phyloP scores from a whole-genome alignment of 179 eudicot genomes.

The Nepenthes alata region DNA sequence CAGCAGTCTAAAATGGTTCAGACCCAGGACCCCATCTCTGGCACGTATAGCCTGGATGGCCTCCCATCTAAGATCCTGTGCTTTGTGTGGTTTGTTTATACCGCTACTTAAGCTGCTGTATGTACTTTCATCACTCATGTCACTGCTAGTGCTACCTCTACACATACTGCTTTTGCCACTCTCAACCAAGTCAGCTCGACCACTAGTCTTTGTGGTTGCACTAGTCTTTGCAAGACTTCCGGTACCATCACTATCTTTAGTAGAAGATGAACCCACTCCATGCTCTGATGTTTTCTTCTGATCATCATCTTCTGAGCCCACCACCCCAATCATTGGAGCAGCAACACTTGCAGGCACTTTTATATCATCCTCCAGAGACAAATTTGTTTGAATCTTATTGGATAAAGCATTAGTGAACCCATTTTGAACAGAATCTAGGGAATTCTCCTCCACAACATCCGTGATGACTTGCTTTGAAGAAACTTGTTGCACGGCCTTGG shows the following conservation, averaged over 20 bases:
- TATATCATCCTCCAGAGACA: slow-evolving; percentile 28
- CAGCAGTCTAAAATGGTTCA: slow-evolving; percentile 69
- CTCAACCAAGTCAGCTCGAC: slow-evolving; percentile 31
- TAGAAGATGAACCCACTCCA: slow-evolving; percentile 3
- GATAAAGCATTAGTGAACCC: slow-evolving; percentile 27
- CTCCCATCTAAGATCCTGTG: slow-evolving; percentile 81
- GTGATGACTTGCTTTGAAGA: slow-evolving; percentile 19
- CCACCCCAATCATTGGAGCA: slow-evolving; percentile 8
- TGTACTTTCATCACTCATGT: slow-evolving; percentile 77
- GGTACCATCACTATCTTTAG: too few relatives aligned
- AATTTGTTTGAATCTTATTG: slow-evolving; percentile 29
- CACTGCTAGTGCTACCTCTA: slow-evolving; percentile 75
- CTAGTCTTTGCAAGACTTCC: too few relatives aligned
- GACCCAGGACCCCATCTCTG: slow-evolving; percentile 60
- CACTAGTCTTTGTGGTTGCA: too few relatives aligned
- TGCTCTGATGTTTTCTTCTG: slow-evolving; percentile 21
- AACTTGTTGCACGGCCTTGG: slow-evolving; percentile 14
- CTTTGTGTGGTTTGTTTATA: slow-evolving; percentile 72
- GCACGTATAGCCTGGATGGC: slow-evolving; percentile 71
- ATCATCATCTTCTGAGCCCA: slow-evolving; percentile 15
- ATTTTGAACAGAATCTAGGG: slow-evolving; percentile 21
- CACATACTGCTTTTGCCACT: slow-evolving; percentile 72
- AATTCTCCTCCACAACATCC: slow-evolving; percentile 21
- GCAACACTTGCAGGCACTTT: slow-evolving; percentile 11
- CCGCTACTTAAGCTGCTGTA: slow-evolving; percentile 78